Evolutionary conservation across 2,329 filamentous ascomycete species (phyloP), one percentile per base, ranked within the genome.

Genomic region (Nigrospora sphaerica): DNA sequence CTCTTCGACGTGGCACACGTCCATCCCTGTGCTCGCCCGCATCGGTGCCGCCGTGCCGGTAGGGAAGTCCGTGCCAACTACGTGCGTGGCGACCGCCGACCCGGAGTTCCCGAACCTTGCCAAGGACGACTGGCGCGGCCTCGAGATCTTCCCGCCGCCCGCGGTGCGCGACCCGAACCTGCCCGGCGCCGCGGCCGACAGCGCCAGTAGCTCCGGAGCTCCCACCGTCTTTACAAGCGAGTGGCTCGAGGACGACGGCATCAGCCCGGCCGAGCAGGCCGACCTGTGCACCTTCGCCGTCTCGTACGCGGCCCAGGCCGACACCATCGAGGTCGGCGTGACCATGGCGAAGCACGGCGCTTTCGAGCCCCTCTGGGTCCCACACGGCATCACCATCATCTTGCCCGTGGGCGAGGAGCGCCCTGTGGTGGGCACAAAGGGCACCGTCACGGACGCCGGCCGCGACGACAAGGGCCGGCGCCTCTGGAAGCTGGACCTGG

Each of bases 141-240:
- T 71, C 0, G 70, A 72, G 52, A 67, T 73, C 18, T 71, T 71
- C 51, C 69, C 69, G 0, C 63, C 67, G 0, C 57, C 53, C 2
- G 33, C 50, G 1, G 37, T 44, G 17, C 44, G 44, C 33, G 42
- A 46, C n/a, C 43, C 51, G 18, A 35, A 52, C 39, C 52, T 54
- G 39, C 49, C 53, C n/a, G 14, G 32, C 13, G 33, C 28, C 9
- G 12, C 9, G 17, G 14, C 42, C 17, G 39, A 23, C 16, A 17
- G 16, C 28, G 11, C 19, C 11, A n/a, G 16, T 4, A 19, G 32
- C 28, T 35, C 36, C 12, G 23, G 39, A n/a, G 18, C 39, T 17
- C 32, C 16, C 12, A n/a, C 23, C 11, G 33, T 31, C 11, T 64
- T 59, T 44, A 43, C 41, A 33, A 56, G 47, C 42, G 51, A 50